Evolutionary conservation across 371 early-diverging fungal species (phyloP).

Genomic region (Actinomucor elegans): DNA sequence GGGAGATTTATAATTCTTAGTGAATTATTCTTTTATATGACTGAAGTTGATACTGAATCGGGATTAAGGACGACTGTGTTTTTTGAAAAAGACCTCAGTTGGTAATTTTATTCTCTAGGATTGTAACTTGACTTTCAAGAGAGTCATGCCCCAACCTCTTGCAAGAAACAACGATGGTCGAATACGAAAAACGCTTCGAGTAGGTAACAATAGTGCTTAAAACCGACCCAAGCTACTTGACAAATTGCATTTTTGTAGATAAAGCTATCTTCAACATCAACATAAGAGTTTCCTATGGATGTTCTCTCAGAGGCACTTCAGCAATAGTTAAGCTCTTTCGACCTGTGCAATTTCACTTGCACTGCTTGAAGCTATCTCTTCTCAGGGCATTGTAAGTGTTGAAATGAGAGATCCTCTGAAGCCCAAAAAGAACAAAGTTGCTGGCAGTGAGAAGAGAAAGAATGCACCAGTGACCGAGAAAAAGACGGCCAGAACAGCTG

Average conservation of each 20-base stretch:
- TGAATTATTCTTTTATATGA: no score
- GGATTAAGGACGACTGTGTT: no score
- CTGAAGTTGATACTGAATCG: no score
- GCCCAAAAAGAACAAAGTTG: constrained; percentile 1
- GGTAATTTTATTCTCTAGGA: no score
- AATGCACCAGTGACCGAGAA: no score
- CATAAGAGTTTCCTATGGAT: constrained; percentile 10
- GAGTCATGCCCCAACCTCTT: no score
- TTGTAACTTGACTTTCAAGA: no score
- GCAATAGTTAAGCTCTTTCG: constrained; percentile 8
- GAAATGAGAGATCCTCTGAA: constrained; percentile 1
- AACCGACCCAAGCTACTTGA: constrained; percentile 1
- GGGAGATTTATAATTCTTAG: no score
- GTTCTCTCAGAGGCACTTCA: constrained; percentile 18
- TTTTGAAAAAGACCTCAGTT: no score
- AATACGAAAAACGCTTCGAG: no score
- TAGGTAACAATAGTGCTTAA: no score
- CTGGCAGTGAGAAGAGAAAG: constrained; percentile 4
- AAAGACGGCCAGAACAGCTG: background rate
- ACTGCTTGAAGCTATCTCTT: constrained; percentile 10
- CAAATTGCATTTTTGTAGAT: constrained; percentile 18
- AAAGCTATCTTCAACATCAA: constrained; percentile 18
- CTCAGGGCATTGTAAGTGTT: background rate
- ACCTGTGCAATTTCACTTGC: constrained; percentile 4
- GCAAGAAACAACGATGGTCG: no score